Evolutionary conservation across 2,329 filamentous ascomycete species (phyloP).

Genomic region (Colletotrichum euphorbiae): DNA sequence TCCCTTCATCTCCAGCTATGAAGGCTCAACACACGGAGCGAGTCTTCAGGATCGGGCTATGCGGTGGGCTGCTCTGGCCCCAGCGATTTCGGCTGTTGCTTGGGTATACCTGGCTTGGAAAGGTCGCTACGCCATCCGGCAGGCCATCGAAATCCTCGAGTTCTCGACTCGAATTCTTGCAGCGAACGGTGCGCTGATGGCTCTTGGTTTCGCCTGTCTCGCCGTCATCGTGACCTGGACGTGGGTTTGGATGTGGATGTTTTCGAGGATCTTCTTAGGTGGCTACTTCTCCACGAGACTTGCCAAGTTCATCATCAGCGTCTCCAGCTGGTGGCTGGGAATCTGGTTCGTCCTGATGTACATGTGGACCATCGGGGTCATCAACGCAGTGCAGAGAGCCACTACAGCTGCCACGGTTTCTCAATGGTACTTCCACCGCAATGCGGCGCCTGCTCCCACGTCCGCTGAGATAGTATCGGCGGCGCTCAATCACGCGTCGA

Average conservation of each 20-base stretch:
- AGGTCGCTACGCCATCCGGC: constrained; percentile 82
- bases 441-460: constrained; percentile 80
- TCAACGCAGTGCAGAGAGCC: constrained; percentile 88
- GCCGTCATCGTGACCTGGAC: constrained; percentile 86
- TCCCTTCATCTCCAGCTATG: constrained; percentile 89
- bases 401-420: constrained; percentile 95
- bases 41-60: constrained; percentile 89
- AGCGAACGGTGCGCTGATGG: constrained; percentile 83
- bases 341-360: constrained; percentile 93
- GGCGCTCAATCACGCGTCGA: constrained; percentile 82
- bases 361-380: constrained; percentile 91
- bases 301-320: constrained; percentile 80
- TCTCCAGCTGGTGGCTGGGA: constrained; percentile 96
- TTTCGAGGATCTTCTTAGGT: constrained; percentile 93
- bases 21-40: constrained; percentile 78
- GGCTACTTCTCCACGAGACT: constrained; percentile 79
- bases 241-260: constrained; percentile 97
- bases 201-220: constrained; percentile 85
- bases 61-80: constrained; percentile 86
- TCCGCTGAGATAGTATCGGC: constrained; percentile 86
- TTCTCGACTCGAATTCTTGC: constrained; percentile 90
- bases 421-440: constrained; percentile 99
- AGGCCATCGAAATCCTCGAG: constrained; percentile 89
- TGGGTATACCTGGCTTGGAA: constrained; percentile 89
- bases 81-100: constrained; percentile 76